Evolutionary conservation across 2,329 filamentous ascomycete genomes (phyloP).

Genomic region (Alternaria alternata): DNA sequence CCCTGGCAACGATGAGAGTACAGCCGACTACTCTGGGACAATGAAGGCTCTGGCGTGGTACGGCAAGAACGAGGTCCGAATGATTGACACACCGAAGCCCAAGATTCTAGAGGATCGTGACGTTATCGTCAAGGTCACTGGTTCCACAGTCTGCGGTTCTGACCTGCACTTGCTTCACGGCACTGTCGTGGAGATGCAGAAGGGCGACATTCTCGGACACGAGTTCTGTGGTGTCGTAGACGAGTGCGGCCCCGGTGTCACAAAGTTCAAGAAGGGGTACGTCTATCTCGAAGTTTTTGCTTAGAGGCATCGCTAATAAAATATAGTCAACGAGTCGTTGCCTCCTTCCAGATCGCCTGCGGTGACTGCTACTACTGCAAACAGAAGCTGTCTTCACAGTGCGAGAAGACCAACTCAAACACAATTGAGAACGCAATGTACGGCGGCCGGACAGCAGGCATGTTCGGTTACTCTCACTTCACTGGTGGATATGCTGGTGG

Average conservation of each 20-base stretch:
- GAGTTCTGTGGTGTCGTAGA: conserved; percentile 63
- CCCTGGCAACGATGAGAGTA: conserved; percentile 55
- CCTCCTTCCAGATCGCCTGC: conserved; percentile 83
- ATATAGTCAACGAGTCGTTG: conserved; percentile 71
- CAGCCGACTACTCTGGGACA: conserved; percentile 62
- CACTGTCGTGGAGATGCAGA: conserved; percentile 58
- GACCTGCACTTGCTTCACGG: conserved; percentile 66
- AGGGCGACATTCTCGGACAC: conserved; percentile 62
- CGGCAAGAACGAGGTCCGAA: conserved; percentile 78
- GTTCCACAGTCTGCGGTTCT: conserved; percentile 68
- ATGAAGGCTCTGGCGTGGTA: conserved; percentile 88
- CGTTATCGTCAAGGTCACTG: conserved; percentile 81
- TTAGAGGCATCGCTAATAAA: conserved; percentile 26
- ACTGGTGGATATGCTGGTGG: conserved; percentile 88
- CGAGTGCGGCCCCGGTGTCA: conserved; percentile 54
- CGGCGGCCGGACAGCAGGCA: conserved; percentile 75
- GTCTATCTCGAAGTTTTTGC: conserved; percentile 7
- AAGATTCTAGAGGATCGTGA: conserved; percentile 76
- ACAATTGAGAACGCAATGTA: conserved; percentile 77
- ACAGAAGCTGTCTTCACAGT: conserved; percentile 79
- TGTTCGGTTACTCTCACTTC: conserved; percentile 70
- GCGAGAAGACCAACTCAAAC: conserved; percentile 81
- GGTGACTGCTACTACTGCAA: conserved; percentile 77
- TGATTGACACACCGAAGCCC: conserved; percentile 74
- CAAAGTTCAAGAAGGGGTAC: conserved; percentile 53